Evolutionary conservation across 2,329 filamentous ascomycete species (phyloP).

Genomic region (Proliferodiscus dingleyae): DNA sequence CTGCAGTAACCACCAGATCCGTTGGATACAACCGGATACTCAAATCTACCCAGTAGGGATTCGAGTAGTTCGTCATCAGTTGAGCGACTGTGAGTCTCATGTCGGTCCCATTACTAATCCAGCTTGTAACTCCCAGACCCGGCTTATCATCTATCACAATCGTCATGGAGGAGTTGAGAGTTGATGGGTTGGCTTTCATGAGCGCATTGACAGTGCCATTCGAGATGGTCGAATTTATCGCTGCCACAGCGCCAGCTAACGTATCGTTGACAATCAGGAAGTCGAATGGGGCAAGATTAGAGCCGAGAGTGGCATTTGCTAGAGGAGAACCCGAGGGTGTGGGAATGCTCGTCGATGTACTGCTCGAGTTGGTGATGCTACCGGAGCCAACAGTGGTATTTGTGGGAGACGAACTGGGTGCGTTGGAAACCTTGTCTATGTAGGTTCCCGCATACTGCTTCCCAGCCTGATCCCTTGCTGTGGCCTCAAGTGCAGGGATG

Average conservation of each 20-base stretch:
- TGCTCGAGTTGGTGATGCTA: too few relatives aligned
- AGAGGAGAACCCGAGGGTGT: too few relatives aligned
- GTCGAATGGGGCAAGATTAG: too few relatives aligned
- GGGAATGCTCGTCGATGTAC: too few relatives aligned
- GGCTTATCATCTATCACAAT: neutral
- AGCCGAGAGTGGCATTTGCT: too few relatives aligned
- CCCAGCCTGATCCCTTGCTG: neutral
- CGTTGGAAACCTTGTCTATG: neutral
- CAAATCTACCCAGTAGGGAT: neutral
- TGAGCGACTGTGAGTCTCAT: neutral
- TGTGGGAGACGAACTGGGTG: neutral
- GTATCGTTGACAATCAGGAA: neutral
- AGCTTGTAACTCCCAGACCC: slow-evolving; percentile 6
- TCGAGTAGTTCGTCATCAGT: neutral
- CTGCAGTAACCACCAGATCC: slow-evolving; percentile 1
- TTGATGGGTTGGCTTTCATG: too few relatives aligned
- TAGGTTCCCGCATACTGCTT: neutral
- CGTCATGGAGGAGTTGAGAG: neutral
- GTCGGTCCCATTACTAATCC: slow-evolving; percentile 14
- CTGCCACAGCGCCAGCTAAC: neutral
- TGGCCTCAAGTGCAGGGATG: neutral
- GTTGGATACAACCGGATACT: slow-evolving; percentile 8
- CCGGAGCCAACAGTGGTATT: too few relatives aligned
- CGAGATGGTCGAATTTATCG: neutral
- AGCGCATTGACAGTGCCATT: neutral